Conservation (phyloP, 805 yeast genomes). For the Ogataea salicorniae region DNA sequence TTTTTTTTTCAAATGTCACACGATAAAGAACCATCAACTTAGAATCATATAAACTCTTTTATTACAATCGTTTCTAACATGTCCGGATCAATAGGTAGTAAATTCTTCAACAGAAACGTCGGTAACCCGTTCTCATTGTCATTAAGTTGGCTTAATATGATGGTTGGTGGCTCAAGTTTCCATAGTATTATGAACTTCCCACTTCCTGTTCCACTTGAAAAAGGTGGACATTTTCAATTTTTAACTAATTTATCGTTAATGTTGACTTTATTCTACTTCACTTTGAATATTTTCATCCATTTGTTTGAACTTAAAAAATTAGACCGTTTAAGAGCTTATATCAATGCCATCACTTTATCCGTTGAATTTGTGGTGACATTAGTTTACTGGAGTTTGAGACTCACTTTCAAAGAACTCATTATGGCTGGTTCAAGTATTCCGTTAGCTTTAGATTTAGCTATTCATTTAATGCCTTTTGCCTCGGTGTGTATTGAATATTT, state of each 20-base stretch:
- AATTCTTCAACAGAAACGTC: not conserved
- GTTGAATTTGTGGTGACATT: constrained; percentile 56
- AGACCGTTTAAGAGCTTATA: constrained; percentile 30
- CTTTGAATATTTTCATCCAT: constrained; percentile 36
- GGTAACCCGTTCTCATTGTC: constrained; percentile 13
- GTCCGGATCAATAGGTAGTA: not conserved
- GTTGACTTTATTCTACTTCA: constrained; percentile 40
- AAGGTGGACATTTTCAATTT: constrained; percentile 69
- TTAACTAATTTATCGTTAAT: constrained; percentile 60
- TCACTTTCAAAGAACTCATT: constrained; percentile 47
- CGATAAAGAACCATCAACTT: no score
- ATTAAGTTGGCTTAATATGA: constrained; percentile 10
- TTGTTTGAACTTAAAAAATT: constrained; percentile 21
- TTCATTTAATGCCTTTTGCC: constrained; percentile 56
- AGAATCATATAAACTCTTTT: no score
- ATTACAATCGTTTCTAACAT: no score
- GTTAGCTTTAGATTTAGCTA: constrained; percentile 45
- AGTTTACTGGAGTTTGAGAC: constrained; percentile 65
- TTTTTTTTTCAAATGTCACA: no score
- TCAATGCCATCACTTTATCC: constrained; percentile 52
- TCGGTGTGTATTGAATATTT: constrained; percentile 52
- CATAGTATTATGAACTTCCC: constrained; percentile 13
- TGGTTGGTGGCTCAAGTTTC: constrained; percentile 12
- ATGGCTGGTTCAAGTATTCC: constrained; percentile 40
- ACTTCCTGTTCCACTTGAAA: constrained; percentile 45